These are phyloP conservation scores for Ogataea populi-albae DNA, from an alignment of 805 yeast species.

Conservation along the genomic window DNA sequence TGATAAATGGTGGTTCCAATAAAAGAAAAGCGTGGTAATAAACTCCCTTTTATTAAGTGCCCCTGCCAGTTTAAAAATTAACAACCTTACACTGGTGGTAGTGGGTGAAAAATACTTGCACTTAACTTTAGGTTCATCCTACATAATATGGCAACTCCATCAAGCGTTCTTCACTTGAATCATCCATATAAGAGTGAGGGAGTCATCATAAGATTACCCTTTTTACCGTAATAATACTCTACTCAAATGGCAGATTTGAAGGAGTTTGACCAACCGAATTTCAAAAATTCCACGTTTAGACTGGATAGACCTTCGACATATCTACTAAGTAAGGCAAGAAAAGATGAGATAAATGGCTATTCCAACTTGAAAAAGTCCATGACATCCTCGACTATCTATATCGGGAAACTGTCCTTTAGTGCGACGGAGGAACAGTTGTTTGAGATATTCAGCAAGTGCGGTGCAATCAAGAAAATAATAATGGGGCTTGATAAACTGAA, in stretches of 20 bases:
- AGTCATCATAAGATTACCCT: no score
- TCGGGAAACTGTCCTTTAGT: slow-evolving; percentile 84
- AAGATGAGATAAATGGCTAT: slow-evolving; percentile 47
- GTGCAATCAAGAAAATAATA: slow-evolving; percentile 71
- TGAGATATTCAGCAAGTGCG: slow-evolving; percentile 82
- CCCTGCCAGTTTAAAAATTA: no score
- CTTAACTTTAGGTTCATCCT: no score
- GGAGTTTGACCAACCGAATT: slow-evolving; percentile 53
- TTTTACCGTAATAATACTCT: no score
- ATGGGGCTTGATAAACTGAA: slow-evolving; percentile 94
- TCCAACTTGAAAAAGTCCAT: slow-evolving; percentile 65
- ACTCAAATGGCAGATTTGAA: slow-evolving; percentile 23
- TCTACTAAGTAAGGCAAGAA: slow-evolving; percentile 61
- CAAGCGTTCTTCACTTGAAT: no score
- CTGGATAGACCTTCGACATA: slow-evolving; percentile 72
- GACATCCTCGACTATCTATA: slow-evolving; percentile 75
- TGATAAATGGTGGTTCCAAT: no score
- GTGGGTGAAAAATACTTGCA: no score
- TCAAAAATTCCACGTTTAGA: slow-evolving; percentile 62
- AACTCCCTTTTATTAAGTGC: no score
- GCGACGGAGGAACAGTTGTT: slow-evolving; percentile 94
- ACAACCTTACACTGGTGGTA: no score
- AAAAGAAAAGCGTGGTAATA: no score
- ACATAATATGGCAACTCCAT: no score
- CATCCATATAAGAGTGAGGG: no score